Evolutionary conservation across 192 early-diverging fungal species (phyloP).

Genomic region (Backusella circina): DNA sequence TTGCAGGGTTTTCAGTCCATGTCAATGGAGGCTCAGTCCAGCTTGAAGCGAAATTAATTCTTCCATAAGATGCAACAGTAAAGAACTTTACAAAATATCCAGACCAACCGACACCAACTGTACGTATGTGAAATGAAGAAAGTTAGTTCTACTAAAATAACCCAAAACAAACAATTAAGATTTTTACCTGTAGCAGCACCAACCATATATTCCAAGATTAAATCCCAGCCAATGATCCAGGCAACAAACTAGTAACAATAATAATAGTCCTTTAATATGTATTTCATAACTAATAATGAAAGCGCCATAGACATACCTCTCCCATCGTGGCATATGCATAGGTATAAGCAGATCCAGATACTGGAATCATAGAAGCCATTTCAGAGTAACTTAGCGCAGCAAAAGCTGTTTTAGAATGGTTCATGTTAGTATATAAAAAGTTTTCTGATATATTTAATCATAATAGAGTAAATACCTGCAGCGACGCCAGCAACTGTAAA

Average conservation of each 20-base stretch:
- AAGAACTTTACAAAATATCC: conserved; percentile 74
- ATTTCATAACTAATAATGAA: background rate
- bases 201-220: conserved; percentile 86
- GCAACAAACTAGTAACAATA: conserved; percentile 51
- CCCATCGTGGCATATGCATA: conserved; percentile 86
- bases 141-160: background rate
- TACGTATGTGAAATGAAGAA: background rate
- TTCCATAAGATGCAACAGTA: conserved; percentile 49
- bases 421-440: background rate
- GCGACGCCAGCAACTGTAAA: conserved; percentile 77
- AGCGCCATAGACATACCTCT: conserved; percentile 40
- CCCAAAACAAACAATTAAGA: background rate
- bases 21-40: conserved; percentile 70
- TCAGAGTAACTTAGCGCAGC: conserved; percentile 86
- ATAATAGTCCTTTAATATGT: background rate
- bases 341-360: conserved; percentile 85
- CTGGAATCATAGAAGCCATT: conserved; percentile 82
- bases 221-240: conserved; percentile 92
- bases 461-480: conserved; percentile 32
- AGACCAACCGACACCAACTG: conserved; percentile 82
- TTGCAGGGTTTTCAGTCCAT: conserved; percentile 52
- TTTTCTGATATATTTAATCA: too few relatives aligned
- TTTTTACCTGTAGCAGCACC: conserved; percentile 67
- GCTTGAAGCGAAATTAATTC: conserved; percentile 37
- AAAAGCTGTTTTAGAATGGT: conserved; percentile 28